Base-by-base conservation (phyloP, 257 asterid genomes). In the Salvia miltiorrhiza region DNA sequence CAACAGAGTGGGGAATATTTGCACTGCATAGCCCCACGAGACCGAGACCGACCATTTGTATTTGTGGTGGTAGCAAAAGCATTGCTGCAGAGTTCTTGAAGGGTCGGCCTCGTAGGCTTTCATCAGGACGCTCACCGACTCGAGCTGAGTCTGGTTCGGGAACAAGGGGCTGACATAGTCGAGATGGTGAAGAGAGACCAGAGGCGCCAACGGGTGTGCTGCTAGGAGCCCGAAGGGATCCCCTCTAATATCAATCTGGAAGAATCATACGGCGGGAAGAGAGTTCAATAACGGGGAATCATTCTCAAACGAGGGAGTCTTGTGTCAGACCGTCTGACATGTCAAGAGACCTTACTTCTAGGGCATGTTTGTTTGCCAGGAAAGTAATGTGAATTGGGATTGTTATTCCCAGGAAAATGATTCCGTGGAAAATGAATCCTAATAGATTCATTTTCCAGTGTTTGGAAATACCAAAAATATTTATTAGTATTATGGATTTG, bases 181-280 rank as follows among this genome's bases (percentile, higher is more conserved):
- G 26, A 88, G 90, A 75, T 93, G 98, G 82, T 93, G 98, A 49
- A 93, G 94, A 1, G 98, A 90, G 5, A 93, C 92, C 2, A 88
- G 82, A 0, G 97, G 95, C 7, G 89, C 84, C 79, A 82, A 0
- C 3, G 98, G 97, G 49, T 93, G 98, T 7, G 98, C 98, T n/a
- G 95, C 79, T 33, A 93, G 74, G 28, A 93, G 80, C 66, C 98
- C 98, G 37, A 79, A 90, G 0, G 83, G 84, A 65, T 86, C 88
- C 7, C 95, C 97, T 81, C 89, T 75, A 5, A 93, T 68, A 73
- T 93, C 97, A 49, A 88, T 80, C 98, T 92, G 92, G 39, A 61
- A 44, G 10, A 11, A 10, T 12, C 7, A 37, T 2, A 23, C 6
- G 28, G 43, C 0, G 1, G 0, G 26, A 20, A 21, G 40, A 65